Base-by-base conservation (phyloP, 768 basidiomycete species). In the Dendrothele bispora region DNA sequence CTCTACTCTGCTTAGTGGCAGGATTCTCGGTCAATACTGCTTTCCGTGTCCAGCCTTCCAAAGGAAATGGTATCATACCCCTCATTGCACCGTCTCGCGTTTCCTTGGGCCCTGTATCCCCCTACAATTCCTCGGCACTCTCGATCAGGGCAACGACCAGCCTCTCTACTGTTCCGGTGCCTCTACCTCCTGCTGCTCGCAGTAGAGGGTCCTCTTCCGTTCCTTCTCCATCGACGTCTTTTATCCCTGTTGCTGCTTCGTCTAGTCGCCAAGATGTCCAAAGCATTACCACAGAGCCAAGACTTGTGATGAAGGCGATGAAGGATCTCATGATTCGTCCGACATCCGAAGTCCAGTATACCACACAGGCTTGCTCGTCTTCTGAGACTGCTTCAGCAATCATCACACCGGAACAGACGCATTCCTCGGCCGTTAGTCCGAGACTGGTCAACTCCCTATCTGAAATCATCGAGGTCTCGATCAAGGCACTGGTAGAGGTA, bases 1-100 rank as follows among this genome's bases (percentile, higher is more conserved):
- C 86, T 1, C 61, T 89, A 39, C 66, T 89, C 53, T 85, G 85
- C 30, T 72, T 88, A n/a, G 68, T 87, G 7, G n/a, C 24, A 72
- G 84, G 64, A 27, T 80, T 79, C 35, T 68, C 82, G 10, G 71
- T 79, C 60, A 82, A 80, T 52, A 73, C 75, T 7, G 36, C 30
- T 59, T 72, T 80, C 61, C 72, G 69, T 7, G 22, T 42, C 17
- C 36, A 24, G 22, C 38, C 46, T 8, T 27, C 39, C 3, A 39
- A 29, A 20, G 46, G 42, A 41, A 27, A 32, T 46, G 12, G 28
- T 27, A 28, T 28, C 24, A 26, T 46, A 20, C 44, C 43, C 35
- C 28, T 29, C 20, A 5, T 46, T 48, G n/a, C n/a, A n/a, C n/a
- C 41, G 4, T 36, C 51, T 7, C 45, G 41, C 12, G 37, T 34